Evolutionary conservation across 768 basidiomycete genomes (phyloP), one percentile per base, ranked within the genome.

Genomic region (Lentinula detonsa): DNA sequence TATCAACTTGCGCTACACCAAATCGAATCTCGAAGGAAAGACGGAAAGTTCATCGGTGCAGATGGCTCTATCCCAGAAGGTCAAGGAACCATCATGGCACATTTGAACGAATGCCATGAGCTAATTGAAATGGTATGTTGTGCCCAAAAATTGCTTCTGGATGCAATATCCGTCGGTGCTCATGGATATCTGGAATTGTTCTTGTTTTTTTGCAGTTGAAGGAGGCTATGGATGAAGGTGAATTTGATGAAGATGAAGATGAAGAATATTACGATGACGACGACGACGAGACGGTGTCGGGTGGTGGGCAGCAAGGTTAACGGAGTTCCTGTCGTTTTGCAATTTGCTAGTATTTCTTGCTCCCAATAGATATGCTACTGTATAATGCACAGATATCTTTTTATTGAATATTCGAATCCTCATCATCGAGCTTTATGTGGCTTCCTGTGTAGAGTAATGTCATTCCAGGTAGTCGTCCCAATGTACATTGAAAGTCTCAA

Each of bases 101-200:
- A 98, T 72, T 76, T 98, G 55, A 95, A 90, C 64, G 96, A 98
- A 73, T 96, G 95, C 62, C 96, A 98, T 68, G 96, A 98, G 72
- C 76, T 98, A 59, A 78, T 98, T 11, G 94, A 95, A 75, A 96
- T 98, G 94, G 91, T 91, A 65, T 43, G 82, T 69, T 39, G 45
- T 56, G 42, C 33, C 33, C 40, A 1, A 34, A 51, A 34, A 51
- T 37, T 28, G 28, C 28, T 5, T 46, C 46, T 28, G 35, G 7
- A 23, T 21, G 37, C 37, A 8, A 39, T 39, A 39, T 13, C 2
- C 6, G 9, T 13, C 13, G 0, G 13, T 39, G 37, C 28, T 28
- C 28, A 18, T 8, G 11, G 33, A 9, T 37, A 54, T 8, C 23
- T n/a, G 23, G 35, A 42, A 51, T 13, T 35, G 31, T 61, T 51